Evolutionary conservation across 306 rosid species (phyloP).

Genomic region (Prunus persica): DNA sequence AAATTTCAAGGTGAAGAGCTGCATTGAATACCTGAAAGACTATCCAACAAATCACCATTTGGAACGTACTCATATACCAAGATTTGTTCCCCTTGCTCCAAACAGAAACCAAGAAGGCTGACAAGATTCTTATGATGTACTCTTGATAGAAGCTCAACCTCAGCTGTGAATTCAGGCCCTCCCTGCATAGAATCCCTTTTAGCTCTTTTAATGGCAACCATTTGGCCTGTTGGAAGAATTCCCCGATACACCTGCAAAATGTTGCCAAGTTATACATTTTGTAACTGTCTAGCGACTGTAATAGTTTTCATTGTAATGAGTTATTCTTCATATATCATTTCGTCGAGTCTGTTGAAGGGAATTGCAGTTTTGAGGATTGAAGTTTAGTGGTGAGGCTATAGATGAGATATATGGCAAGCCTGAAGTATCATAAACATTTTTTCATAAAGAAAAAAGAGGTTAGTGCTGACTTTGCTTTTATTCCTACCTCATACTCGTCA

Average conservation of each 20-base stretch:
- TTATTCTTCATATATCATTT: too few relatives aligned
- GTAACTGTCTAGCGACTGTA: neutral
- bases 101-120: constrained; percentile 70
- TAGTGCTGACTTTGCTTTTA: too few relatives aligned
- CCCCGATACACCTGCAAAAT: constrained; percentile 67
- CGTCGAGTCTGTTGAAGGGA: too few relatives aligned
- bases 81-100: constrained; percentile 81
- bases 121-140: constrained; percentile 87
- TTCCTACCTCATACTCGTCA: too few relatives aligned
- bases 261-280: neutral
- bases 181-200: constrained; percentile 67
- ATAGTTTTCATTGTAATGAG: too few relatives aligned
- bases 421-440: too few relatives aligned
- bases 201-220: constrained; percentile 74
- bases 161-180: constrained; percentile 67
- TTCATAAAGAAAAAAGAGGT: too few relatives aligned
- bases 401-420: too few relatives aligned
- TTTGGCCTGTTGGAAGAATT: constrained; percentile 50
- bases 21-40: constrained; percentile 55
- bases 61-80: constrained; percentile 70
- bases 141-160: constrained; percentile 87
- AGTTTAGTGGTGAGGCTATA: too few relatives aligned
- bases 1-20: neutral
- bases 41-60: constrained; percentile 66
- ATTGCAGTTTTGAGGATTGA: too few relatives aligned